A percentile compares a stretch with the other conserved stretches of the same genome.
These are phyloP conservation scores for Rhodotorula sp. DNA, from an alignment of 1,284 basidiomycete genomes.

Conservation along the genomic window DNA sequence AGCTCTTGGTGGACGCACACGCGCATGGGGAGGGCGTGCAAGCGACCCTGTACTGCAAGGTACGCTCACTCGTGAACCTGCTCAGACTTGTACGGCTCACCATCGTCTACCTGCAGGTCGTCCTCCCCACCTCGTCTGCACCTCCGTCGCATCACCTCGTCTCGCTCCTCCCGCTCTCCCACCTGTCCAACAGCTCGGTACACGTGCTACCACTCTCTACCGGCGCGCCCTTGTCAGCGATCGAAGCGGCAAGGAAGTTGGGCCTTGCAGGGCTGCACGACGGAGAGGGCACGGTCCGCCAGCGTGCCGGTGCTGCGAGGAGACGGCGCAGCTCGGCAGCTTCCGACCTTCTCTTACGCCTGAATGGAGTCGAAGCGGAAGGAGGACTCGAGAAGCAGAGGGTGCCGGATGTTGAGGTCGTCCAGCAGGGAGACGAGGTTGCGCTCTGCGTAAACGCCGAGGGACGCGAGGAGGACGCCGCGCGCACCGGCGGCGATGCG, in stretches of 20 bases:
- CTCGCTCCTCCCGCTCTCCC: slow-evolving; percentile 4
- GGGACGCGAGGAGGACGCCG: neutral
- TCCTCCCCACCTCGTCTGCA: slow-evolving; percentile 5
- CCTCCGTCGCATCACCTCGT: slow-evolving; percentile 1
- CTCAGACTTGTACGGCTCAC: neutral
- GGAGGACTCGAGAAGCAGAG: neutral
- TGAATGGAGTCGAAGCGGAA: neutral
- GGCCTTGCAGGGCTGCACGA: neutral
- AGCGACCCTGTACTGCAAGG: slow-evolving; percentile 14
- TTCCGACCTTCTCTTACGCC: neutral
- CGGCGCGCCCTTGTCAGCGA: neutral
- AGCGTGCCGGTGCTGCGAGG: too few relatives aligned
- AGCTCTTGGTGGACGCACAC: slow-evolving; percentile 19
- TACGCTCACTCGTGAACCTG: neutral
- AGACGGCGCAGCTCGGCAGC: slow-evolving; percentile 2
- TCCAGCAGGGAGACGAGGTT: neutral
- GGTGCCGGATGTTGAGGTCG: neutral
- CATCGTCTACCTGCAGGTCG: slow-evolving; percentile 3
- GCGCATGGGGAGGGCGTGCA: slow-evolving; percentile 5
- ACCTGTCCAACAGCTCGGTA: neutral
- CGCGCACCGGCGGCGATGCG: neutral
- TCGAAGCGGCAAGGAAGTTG: slow-evolving; percentile 4
- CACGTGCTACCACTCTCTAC: slow-evolving; percentile 13
- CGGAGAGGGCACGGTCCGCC: too few relatives aligned
- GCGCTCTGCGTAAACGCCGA: neutral